phyloP scores from a whole-genome alignment of 306 rosid genomes.

The Cucurbita argyrosperma region DNA sequence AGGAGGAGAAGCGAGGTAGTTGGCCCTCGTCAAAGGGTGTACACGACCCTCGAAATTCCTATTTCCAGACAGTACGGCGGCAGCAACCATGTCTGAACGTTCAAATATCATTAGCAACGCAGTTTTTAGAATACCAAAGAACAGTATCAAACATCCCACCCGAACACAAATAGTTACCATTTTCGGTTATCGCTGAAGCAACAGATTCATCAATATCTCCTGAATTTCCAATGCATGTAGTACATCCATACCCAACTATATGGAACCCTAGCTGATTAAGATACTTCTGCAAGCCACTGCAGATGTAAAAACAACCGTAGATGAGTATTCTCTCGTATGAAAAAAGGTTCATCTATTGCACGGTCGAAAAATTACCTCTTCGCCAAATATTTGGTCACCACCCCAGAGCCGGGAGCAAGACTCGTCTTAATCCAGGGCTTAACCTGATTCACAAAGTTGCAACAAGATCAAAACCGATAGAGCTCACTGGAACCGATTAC shows the following conservation, averaged over 20 bases:
- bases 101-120: constrained; percentile 8
- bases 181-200: constrained; percentile 70
- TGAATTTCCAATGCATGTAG: constrained; percentile 96
- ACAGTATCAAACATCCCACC: not conserved
- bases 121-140: not conserved
- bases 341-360: not conserved
- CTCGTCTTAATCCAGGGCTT: constrained; percentile 98
- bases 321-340: not conserved
- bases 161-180: constrained; percentile 29
- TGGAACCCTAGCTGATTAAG: constrained; percentile 80
- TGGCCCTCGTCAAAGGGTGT: constrained; percentile 91
- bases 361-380: constrained; percentile 35
- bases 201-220: constrained; percentile 85
- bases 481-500: not conserved
- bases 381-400: constrained; percentile 79
- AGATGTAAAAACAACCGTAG: not conserved
- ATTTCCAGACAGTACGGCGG: constrained; percentile 95
- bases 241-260: constrained; percentile 95
- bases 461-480: not conserved
- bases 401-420: constrained; percentile 98
- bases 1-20: constrained; percentile 97
- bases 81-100: constrained; percentile 68
- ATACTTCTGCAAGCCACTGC: constrained; percentile 81
- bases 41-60: constrained; percentile 97
- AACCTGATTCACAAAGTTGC: constrained; percentile 35